Evolutionary conservation across 176 grass and related monocot genomes (phyloP), one percentile per base, ranked within the genome.

Genomic region (Oryza brachyantha): DNA sequence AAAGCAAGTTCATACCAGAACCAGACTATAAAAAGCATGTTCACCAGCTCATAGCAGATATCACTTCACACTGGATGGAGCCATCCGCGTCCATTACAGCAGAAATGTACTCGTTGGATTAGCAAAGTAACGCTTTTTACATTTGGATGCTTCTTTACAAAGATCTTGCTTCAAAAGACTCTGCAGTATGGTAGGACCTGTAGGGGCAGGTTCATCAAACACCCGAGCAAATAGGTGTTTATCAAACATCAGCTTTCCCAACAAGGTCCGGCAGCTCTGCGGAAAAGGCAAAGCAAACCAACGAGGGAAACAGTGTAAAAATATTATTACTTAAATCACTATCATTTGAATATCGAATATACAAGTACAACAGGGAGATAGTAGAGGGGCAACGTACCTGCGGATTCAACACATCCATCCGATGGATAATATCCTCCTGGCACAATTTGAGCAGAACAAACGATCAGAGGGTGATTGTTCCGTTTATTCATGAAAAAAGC

Each of bases 321-420:
- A 64, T 52, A 85, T 37, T 52, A 52, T 29, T 32, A 27, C 41
- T 37, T 81, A 29, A 84, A 59, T 36, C 4, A 1, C 0, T 19
- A 58, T 45, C 32, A 29, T 61, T 61, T 26, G 7, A 37, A 65
- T 48, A 64, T n/a, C 35, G n/a, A 74, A 67, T 61, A 71, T 64
- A 61, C 19, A 28, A 26, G 34, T 13, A 74, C 4, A 71, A 16
- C 39, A 13, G n/a, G 21, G 50, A 68, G 19, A 31, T n/a, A 48
- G 11, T 32, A 66, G 64, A 61, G 26, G 36, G 59, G 61, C 7
- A 55, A 24, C 16, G 73, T 90, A 97, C 95, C 92, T 92, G 92
- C 70, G 92, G 95, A 81, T 97, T 97, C 76, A 97, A 76, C 35
- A 94, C 92, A 71, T 92, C 89, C 92, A 97, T 94, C 66, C 74